Conservation (phyloP, 169 alveolate genomes). For the Babesia sp. region DNA sequence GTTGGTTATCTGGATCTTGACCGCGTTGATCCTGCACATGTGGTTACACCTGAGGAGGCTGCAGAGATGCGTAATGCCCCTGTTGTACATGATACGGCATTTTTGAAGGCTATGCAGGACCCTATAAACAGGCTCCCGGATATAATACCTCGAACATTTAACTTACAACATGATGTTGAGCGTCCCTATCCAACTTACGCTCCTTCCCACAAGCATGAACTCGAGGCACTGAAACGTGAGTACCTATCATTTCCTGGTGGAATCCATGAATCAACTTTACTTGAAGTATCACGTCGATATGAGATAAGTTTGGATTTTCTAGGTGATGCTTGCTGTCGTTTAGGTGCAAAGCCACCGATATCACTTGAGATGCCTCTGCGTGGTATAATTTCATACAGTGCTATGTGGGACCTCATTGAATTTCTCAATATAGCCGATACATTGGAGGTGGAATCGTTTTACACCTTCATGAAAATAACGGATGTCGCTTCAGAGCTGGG, state of each 20-base stretch:
- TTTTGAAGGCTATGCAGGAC: slow-evolving; percentile 46
- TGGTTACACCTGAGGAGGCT: slow-evolving; percentile 13
- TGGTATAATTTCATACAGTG: slow-evolving; percentile 54
- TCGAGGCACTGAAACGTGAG: slow-evolving; percentile 50
- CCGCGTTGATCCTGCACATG: background rate
- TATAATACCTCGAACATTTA: slow-evolving; percentile 54
- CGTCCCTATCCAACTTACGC: background rate
- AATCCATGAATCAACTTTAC: slow-evolving; percentile 55
- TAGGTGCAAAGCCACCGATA: slow-evolving; percentile 62
- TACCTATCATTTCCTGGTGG: slow-evolving; percentile 52
- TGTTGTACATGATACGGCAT: slow-evolving; percentile 36
- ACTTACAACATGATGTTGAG: slow-evolving; percentile 46
- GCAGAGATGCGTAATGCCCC: slow-evolving; percentile 66
- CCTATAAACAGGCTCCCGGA: slow-evolving; percentile 57
- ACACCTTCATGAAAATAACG: slow-evolving; percentile 12
- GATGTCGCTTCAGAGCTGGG: slow-evolving; percentile 19
- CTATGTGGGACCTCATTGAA: slow-evolving; percentile 63
- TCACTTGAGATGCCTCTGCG: slow-evolving; percentile 43
- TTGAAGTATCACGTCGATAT: slow-evolving; percentile 37
- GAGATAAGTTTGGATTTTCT: slow-evolving; percentile 45
- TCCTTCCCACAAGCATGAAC: slow-evolving; percentile 10
- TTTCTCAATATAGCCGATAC: slow-evolving; percentile 62
- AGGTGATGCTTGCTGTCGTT: slow-evolving; percentile 67
- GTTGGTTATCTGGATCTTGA: slow-evolving; percentile 63
- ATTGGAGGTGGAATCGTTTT: slow-evolving; percentile 44